Evolutionary conservation across 768 basidiomycete species (phyloP).

Genomic region (Rhizopogon vinicolor): DNA sequence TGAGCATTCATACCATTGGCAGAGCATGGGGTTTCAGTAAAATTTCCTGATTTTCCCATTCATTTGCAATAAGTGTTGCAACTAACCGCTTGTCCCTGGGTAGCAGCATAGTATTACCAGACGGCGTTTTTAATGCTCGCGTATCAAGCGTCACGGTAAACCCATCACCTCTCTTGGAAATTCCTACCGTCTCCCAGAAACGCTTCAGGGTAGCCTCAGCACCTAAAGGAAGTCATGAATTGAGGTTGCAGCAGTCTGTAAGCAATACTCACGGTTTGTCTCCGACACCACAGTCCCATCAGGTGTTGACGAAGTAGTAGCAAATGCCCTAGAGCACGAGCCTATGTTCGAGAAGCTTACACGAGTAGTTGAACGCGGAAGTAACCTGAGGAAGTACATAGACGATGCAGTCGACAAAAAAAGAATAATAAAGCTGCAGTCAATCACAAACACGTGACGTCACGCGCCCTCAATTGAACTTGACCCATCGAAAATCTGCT

Average conservation of each 20-base stretch:
- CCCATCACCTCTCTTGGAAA: constrained; percentile 52
- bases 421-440: not conserved
- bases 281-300: constrained; percentile 50
- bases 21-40: constrained; percentile 86
- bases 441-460: constrained; percentile 20
- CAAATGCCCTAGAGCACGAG: constrained; percentile 5
- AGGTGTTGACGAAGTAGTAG: constrained; percentile 6
- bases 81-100: constrained; percentile 67
- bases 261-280: constrained; percentile 52
- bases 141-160: constrained; percentile 74
- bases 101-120: constrained; percentile 68
- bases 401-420: not conserved
- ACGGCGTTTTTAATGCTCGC: constrained; percentile 83
- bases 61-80: constrained; percentile 84
- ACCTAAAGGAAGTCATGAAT: constrained; percentile 40
- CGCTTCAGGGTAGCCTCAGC: constrained; percentile 83
- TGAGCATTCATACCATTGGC: constrained; percentile 62
- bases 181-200: constrained; percentile 92
- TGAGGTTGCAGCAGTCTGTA: not conserved
- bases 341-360: not conserved
- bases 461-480: constrained; percentile 13
- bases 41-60: constrained; percentile 93
- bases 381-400: not conserved
- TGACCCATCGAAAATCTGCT: no score
- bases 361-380: not conserved